phyloP scores from a whole-genome alignment of 75 land plant species.

The Pseudotsuga menziesii region DNA sequence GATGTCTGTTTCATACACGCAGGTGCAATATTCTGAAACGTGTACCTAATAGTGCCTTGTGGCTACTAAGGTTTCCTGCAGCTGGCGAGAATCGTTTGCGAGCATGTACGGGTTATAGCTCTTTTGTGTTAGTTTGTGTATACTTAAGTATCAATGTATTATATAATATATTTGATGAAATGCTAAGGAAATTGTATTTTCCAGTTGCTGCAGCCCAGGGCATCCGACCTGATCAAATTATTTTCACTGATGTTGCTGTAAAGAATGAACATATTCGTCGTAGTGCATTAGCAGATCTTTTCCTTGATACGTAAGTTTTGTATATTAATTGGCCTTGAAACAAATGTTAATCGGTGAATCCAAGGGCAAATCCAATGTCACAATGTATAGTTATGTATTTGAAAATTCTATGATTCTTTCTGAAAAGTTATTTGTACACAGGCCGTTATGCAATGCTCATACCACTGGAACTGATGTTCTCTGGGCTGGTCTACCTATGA shows the following conservation, averaged over 20 bases:
- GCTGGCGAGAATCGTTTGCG: slow-evolving; percentile 93
- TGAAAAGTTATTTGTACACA: slow-evolving; percentile 13
- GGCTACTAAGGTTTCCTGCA: slow-evolving; percentile 97
- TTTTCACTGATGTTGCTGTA: slow-evolving; percentile 96
- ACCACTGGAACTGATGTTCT: slow-evolving; percentile 97
- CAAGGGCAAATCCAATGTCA: background rate
- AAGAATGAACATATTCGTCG: slow-evolving; percentile 93
- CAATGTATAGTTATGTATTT: background rate
- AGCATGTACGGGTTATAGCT: slow-evolving; percentile 61
- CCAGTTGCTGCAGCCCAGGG: slow-evolving; percentile 90
- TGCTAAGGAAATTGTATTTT: background rate
- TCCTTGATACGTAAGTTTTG: slow-evolving; percentile 84
- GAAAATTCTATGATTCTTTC: background rate
- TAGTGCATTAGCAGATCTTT: slow-evolving; percentile 93
- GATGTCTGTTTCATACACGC: slow-evolving; percentile 1
- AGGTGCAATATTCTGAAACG: slow-evolving; percentile 98
- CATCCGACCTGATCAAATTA: slow-evolving; percentile 85
- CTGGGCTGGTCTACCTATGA: slow-evolving; percentile 98
- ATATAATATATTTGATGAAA: background rate
- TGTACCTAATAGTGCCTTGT: slow-evolving; percentile 92
- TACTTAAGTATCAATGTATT: background rate
- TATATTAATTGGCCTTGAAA: background rate
- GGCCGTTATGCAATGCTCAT: slow-evolving; percentile 98
- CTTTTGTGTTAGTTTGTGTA: background rate
- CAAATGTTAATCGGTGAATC: background rate